phyloP scores from a whole-genome alignment of 345 rosid species.

The Schrenkiella parvula region DNA sequence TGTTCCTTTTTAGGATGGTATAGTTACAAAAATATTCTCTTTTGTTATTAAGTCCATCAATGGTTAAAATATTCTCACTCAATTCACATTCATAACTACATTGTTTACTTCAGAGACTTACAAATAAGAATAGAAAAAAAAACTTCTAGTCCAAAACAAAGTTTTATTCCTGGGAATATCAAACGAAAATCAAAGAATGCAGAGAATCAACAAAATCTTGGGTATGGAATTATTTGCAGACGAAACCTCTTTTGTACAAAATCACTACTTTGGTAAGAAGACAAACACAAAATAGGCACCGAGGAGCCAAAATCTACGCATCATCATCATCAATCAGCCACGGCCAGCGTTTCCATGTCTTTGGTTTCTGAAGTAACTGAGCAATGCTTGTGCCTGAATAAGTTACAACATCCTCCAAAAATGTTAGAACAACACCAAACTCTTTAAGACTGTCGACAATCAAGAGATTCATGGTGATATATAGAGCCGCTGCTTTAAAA shows the following conservation, averaged over 20 bases:
- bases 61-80: neutral
- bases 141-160: neutral
- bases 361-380: conserved; percentile 72
- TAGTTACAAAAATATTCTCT: too few relatives aligned
- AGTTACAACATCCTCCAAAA: neutral
- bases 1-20: neutral
- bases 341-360: conserved; percentile 66
- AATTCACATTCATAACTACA: conserved; percentile 11
- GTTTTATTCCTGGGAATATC: neutral
- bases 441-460: neutral
- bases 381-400: conserved; percentile 81
- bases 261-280: conserved; percentile 16
- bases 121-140: neutral
- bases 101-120: neutral
- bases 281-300: conserved; percentile 18
- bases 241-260: conserved; percentile 28
- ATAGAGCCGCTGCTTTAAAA: neutral
- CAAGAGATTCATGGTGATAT: neutral
- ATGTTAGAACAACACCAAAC: neutral
- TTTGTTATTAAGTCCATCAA: neutral
- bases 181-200: conserved; percentile 19
- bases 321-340: conserved; percentile 40
- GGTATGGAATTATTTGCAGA: conserved; percentile 25
- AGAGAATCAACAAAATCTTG: conserved; percentile 20
- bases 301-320: conserved; percentile 4